These are phyloP conservation scores for Penicillium sp. DNA, from an alignment of 2,329 filamentous ascomycete species.

Conservation along the genomic window DNA sequence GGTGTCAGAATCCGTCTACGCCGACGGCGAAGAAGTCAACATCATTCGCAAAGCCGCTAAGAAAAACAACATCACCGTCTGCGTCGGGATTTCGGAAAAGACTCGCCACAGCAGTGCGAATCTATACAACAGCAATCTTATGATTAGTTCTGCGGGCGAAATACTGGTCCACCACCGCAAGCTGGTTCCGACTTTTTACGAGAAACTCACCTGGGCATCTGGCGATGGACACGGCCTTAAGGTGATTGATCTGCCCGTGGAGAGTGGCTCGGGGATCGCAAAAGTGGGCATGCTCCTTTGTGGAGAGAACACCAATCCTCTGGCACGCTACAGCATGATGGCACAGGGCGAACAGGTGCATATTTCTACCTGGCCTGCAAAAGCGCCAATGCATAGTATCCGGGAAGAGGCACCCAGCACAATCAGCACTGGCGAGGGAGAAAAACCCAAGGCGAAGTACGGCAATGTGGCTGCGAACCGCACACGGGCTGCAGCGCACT, in stretches of 20 bases:
- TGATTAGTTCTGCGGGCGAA: conserved; percentile 47
- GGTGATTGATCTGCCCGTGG: conserved; percentile 44
- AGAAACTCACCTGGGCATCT: conserved; percentile 56
- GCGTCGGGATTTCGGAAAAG: conserved; percentile 54
- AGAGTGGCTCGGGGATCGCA: no score
- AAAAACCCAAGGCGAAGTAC: conserved; percentile 40
- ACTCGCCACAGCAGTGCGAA: conserved; percentile 45
- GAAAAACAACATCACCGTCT: conserved; percentile 42
- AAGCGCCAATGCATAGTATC: conserved; percentile 51
- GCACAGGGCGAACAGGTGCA: conserved; percentile 58
- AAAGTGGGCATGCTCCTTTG: conserved; percentile 43
- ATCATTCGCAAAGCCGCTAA: conserved; percentile 43
- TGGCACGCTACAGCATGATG: conserved; percentile 55
- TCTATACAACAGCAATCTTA: conserved; percentile 54
- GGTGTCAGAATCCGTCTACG: conserved; percentile 46
- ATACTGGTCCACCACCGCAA: conserved; percentile 56
- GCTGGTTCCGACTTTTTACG: conserved; percentile 57
- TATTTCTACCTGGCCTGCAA: conserved; percentile 56
- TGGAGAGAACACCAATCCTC: conserved; percentile 59
- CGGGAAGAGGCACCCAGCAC: no score
- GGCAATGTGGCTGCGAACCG: conserved; percentile 56
- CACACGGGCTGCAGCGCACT: conserved; percentile 55
- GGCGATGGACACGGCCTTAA: conserved; percentile 54
- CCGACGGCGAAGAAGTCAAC: conserved; percentile 48
- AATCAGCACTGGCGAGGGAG: neutral